These are phyloP conservation scores for Mycothermus thermophilus DNA, from an alignment of 495 filamentous ascomycete genomes.

Conservation along the genomic window DNA sequence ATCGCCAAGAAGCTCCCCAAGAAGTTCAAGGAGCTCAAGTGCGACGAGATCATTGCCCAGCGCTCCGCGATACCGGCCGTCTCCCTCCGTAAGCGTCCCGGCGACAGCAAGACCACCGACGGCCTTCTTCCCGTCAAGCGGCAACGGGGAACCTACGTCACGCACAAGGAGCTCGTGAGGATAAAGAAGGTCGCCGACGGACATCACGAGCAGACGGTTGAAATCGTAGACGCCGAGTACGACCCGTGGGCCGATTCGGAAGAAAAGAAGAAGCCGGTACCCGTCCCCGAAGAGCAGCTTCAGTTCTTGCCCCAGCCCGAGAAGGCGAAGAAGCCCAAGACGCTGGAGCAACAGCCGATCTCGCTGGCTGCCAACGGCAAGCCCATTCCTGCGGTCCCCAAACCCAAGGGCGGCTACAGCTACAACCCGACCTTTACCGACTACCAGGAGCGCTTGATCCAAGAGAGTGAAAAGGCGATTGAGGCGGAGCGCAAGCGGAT, in stretches of 20 bases:
- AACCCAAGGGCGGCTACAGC: slow-evolving; percentile 66
- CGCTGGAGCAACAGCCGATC: slow-evolving; percentile 61
- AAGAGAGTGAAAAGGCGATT: slow-evolving; percentile 64
- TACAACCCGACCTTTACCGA: slow-evolving; percentile 84
- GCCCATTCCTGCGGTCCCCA: slow-evolving; percentile 58
- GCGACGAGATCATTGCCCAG: slow-evolving; percentile 78
- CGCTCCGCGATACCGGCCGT: slow-evolving; percentile 71
- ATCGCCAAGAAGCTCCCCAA: slow-evolving; percentile 41
- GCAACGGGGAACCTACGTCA: slow-evolving; percentile 58
- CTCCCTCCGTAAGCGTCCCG: slow-evolving; percentile 57
- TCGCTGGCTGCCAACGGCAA: slow-evolving; percentile 70
- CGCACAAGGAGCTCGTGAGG: slow-evolving; percentile 61
- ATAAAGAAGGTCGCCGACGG: slow-evolving; percentile 66
- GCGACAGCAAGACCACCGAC: slow-evolving; percentile 34
- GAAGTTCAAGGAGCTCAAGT: slow-evolving; percentile 57
- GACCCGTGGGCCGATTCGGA: slow-evolving; percentile 63
- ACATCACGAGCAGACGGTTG: slow-evolving; percentile 41
- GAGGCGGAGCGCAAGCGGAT: slow-evolving; percentile 67
- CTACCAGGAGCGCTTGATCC: slow-evolving; percentile 59
- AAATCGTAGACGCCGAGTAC: slow-evolving; percentile 42
- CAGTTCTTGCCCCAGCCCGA: slow-evolving; percentile 50
- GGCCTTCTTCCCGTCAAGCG: slow-evolving; percentile 66
- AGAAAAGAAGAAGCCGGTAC: slow-evolving; percentile 11
- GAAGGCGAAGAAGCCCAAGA: slow-evolving; percentile 56
- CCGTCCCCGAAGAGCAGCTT: slow-evolving; percentile 36